Percentiles rank a stretch among this genome's conserved stretches.
phyloP scores from a whole-genome alignment of 306 rosid species.

The Rubus idaeus region DNA sequence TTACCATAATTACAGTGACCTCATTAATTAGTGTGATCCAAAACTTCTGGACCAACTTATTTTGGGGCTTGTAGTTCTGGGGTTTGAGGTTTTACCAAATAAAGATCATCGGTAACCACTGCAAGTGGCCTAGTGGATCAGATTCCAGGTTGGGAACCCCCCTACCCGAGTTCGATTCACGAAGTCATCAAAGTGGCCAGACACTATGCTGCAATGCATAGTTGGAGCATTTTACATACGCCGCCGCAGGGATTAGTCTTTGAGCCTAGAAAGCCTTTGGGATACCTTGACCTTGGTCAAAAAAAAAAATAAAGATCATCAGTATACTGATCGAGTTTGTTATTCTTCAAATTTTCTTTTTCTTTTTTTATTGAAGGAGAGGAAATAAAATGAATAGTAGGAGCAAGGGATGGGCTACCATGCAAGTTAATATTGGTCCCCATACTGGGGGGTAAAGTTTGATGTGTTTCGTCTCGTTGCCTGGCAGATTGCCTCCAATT shows the following conservation, averaged over 20 bases:
- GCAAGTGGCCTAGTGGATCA: no score
- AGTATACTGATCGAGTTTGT: neutral
- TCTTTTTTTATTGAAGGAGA: neutral
- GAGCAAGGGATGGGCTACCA: neutral
- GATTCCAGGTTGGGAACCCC: no score
- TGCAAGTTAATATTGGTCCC: constrained; percentile 5
- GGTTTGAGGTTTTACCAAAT: neutral
- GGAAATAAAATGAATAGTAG: neutral
- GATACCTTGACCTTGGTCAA: no score
- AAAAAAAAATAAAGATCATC: no score
- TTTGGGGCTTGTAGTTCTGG: constrained; percentile 2
- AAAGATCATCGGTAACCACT: no score
- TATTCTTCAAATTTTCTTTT: neutral
- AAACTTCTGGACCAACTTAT: neutral
- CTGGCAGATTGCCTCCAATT: neutral
- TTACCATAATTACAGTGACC: neutral
- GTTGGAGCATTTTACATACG: no score
- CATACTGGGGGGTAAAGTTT: neutral
- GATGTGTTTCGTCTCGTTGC: neutral
- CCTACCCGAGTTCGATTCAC: no score
- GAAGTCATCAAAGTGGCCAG: no score
- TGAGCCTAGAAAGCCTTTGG: no score
- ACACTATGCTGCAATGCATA: no score
- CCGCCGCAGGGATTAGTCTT: no score
- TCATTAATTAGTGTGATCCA: neutral